Evolutionary conservation across 768 basidiomycete species (phyloP).

Genomic region (Favolaschia claudopus): DNA sequence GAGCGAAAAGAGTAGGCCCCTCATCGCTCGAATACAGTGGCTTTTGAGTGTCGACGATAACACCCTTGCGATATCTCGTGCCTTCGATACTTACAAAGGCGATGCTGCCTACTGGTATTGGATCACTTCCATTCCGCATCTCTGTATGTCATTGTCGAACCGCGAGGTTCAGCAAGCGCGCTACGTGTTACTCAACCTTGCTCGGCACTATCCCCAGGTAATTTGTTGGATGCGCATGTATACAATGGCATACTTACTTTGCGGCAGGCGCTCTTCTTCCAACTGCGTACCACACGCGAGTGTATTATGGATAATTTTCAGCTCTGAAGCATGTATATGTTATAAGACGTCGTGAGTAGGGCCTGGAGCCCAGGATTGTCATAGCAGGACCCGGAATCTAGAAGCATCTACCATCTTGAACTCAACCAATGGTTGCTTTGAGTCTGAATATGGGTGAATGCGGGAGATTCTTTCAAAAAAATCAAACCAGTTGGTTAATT

Average conservation of each 20-base stretch:
- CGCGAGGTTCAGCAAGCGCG: slow-evolving; percentile 94
- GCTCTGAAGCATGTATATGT: too few relatives aligned
- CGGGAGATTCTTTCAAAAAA: too few relatives aligned
- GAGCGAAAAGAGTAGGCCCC: slow-evolving; percentile 88
- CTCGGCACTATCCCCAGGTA: slow-evolving; percentile 89
- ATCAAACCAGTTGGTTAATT: too few relatives aligned
- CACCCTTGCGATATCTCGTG: slow-evolving; percentile 71
- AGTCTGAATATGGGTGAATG: too few relatives aligned
- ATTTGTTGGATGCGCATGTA: neutral
- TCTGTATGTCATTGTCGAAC: slow-evolving; percentile 87
- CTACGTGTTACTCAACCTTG: slow-evolving; percentile 88
- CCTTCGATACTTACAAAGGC: slow-evolving; percentile 95
- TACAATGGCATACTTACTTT: slow-evolving; percentile 11
- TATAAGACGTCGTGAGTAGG: too few relatives aligned
- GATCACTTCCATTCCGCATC: slow-evolving; percentile 96
- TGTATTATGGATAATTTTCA: too few relatives aligned
- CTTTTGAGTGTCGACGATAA: slow-evolving; percentile 91
- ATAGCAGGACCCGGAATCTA: too few relatives aligned
- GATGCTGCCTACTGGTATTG: slow-evolving; percentile 98
- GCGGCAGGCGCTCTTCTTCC: slow-evolving; percentile 96
- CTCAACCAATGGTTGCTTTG: too few relatives aligned
- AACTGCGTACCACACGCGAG: slow-evolving; percentile 85
- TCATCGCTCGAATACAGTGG: slow-evolving; percentile 95
- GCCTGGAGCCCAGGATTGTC: too few relatives aligned
- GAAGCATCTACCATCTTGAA: too few relatives aligned